Evolutionary conservation across 306 rosid genomes (phyloP).

Genomic region (Comarum palustre): DNA sequence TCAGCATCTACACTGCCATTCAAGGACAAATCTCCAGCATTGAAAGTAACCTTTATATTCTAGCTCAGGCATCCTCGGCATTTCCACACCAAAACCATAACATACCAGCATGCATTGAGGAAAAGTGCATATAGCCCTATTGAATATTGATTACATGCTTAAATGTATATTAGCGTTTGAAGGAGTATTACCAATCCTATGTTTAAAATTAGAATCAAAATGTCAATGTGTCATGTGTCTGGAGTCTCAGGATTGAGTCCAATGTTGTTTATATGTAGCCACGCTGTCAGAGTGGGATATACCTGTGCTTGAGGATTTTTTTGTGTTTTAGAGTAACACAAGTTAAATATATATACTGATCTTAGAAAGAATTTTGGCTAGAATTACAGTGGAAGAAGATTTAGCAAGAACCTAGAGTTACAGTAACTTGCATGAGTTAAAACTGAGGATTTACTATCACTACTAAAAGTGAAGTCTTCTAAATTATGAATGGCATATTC

Average conservation of each 20-base stretch:
- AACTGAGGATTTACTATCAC: background rate
- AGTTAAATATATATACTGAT: background rate
- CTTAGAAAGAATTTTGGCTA: background rate
- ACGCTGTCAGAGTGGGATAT: background rate
- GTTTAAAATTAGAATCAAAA: background rate
- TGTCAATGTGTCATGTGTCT: background rate
- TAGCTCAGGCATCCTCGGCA: background rate
- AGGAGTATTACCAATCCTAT: background rate
- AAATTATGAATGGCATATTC: background rate
- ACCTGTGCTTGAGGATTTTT: background rate
- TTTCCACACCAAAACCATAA: background rate
- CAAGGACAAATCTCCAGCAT: background rate
- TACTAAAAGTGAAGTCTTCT: background rate
- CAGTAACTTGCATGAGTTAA: conserved; percentile 7
- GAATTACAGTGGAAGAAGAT: background rate
- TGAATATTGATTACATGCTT: background rate
- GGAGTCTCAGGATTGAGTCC: too few species aligned
- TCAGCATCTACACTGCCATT: background rate
- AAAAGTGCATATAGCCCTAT: background rate
- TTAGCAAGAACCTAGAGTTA: background rate
- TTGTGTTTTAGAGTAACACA: background rate
- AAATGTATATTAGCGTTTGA: background rate
- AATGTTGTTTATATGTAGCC: background rate
- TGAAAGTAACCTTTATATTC: background rate
- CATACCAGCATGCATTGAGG: background rate